Evolutionary conservation across 192 early-diverging fungal genomes (phyloP).

Genomic region (Kappamyces sp.): DNA sequence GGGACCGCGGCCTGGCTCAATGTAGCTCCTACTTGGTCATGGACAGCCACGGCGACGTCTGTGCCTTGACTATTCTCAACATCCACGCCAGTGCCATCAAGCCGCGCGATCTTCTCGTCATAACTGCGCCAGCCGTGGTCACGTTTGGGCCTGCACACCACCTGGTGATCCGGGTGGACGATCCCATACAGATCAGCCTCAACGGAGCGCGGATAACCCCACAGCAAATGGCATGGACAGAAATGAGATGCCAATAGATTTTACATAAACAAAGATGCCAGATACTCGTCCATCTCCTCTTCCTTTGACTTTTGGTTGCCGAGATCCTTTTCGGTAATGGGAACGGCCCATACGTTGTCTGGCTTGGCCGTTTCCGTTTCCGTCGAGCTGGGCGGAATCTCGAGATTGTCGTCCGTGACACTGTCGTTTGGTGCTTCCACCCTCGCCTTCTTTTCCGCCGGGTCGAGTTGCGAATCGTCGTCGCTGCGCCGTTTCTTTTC

Average conservation of each 20-base stretch:
- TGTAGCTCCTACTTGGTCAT: conserved; percentile 11
- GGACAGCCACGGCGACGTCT: conserved; percentile 1
- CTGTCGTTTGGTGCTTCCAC: conserved; percentile 11
- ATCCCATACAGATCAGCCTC: not conserved
- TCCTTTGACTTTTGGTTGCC: conserved; percentile 32
- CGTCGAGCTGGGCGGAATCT: not conserved
- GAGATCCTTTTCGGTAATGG: conserved; percentile 17
- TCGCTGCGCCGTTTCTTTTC: conserved; percentile 5
- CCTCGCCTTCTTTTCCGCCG: conserved; percentile 17
- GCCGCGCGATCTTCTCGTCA: not conserved
- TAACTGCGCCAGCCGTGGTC: not conserved
- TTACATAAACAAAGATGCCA: conserved; percentile 54
- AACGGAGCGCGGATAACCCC: not conserved
- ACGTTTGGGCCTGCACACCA: not conserved
- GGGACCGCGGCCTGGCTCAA: not conserved
- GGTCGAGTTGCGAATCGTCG: not conserved
- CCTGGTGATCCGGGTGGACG: conserved; percentile 6
- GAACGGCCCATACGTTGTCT: conserved; percentile 27
- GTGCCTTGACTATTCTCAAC: conserved; percentile 7
- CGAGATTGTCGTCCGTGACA: not conserved
- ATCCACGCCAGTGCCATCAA: not conserved
- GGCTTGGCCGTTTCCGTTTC: not conserved
- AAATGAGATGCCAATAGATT: conserved; percentile 9
- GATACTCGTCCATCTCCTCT: conserved; percentile 63
- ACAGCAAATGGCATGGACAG: conserved; percentile 5